Evolutionary conservation across 129 eudicot species (phyloP), one percentile per base, ranked within the genome.

Genomic region (Centella asiatica): DNA sequence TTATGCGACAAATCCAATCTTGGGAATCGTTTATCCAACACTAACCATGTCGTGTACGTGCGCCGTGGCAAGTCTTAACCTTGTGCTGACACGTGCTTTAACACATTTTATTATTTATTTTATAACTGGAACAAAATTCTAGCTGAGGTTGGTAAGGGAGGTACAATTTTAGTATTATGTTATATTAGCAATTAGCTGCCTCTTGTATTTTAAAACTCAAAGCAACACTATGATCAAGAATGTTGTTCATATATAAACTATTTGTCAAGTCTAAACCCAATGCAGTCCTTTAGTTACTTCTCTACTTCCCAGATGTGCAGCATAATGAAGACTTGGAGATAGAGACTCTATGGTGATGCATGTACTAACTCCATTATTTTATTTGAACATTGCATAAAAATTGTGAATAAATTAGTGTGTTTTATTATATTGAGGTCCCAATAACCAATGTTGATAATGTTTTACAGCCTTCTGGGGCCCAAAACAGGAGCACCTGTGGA

Each of bases 141-240:
- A 1, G 17, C 10, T 18, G 17, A 45, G 49, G 33, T 52, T 42
- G 72, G 26, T 73, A 49, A 23, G 45, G 26, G 24, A 44, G 37
- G 46, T 63, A 44, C 60, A 67, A 60, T 31, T 72, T 52, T 60
- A 48, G 11, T 9, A 14, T 44, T 44, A 37, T 67, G 51, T 77
- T 63, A 49, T 63, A 74, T 62, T 57, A 58, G 56, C 74, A 54
- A 20, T 26, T 15, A 6, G 33, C 13, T 27, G 37, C 59, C 14
- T 54, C 23, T 48, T 49, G 55, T 54, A 57, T 62, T 18, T 63
- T 57, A 33, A 64, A 63, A 58, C 64, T 31, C 28, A 72, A 68
- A 69, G 75, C 63, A 78, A 58, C 83, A 36, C 76, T 64, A 0
- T 26, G 25, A 34, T 65, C 79, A 52, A 78, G 66, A 64, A 64